Conservation (phyloP, 257 asterid species). For the Catharanthus roseus region DNA sequence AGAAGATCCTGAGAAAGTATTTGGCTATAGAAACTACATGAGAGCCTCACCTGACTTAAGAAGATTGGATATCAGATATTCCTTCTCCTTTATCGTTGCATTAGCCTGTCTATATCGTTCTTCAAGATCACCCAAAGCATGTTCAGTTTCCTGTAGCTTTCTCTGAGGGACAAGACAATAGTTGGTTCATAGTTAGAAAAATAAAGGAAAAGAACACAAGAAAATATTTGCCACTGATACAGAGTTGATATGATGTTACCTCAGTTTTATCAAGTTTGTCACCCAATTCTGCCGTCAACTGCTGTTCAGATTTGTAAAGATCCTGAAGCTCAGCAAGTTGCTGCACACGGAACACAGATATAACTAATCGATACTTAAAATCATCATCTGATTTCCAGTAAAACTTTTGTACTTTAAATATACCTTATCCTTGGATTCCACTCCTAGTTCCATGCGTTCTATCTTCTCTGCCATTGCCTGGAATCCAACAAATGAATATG, state of each 20-base stretch:
- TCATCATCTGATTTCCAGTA: background rate
- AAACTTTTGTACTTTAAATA: background rate
- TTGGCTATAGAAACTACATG: slow-evolving; percentile 1
- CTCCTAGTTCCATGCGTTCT: slow-evolving; percentile 89
- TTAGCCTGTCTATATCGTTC: slow-evolving; percentile 86
- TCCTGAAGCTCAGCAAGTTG: slow-evolving; percentile 87
- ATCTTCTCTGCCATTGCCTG: slow-evolving; percentile 97
- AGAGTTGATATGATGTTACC: slow-evolving; percentile 23
- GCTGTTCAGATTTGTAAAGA: slow-evolving; percentile 72
- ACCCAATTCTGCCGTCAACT: slow-evolving; percentile 57
- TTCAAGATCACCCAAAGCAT: slow-evolving; percentile 82
- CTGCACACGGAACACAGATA: slow-evolving; percentile 38
- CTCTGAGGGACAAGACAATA: slow-evolving; percentile 45
- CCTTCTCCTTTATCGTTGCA: slow-evolving; percentile 89
- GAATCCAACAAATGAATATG: slow-evolving; percentile 7
- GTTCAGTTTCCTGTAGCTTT: slow-evolving; percentile 86
- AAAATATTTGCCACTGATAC: background rate
- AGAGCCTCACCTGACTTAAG: slow-evolving; percentile 75
- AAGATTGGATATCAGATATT: slow-evolving; percentile 81
- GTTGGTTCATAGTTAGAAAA: slow-evolving; percentile 26
- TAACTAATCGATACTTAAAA: background rate
- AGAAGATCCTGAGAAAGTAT: background rate
- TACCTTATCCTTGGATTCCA: slow-evolving; percentile 95
- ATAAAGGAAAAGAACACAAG: background rate
- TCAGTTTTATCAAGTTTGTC: slow-evolving; percentile 84